Evolutionary conservation across 2,329 filamentous ascomycete genomes (phyloP), one percentile per base, ranked within the genome.

Genomic region (Apiospora malaysiana): DNA sequence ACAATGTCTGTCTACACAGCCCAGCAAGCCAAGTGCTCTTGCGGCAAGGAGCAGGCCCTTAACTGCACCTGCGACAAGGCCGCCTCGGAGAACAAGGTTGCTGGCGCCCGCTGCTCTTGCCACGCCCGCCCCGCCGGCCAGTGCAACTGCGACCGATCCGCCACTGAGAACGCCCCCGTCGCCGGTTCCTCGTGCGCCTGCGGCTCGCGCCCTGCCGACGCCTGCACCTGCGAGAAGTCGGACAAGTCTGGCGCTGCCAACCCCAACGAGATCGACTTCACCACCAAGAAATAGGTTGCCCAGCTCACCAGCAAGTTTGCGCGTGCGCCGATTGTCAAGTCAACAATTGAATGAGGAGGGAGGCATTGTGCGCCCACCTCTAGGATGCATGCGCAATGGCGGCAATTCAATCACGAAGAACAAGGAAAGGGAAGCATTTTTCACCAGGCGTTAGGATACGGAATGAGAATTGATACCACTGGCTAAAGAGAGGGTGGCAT

Each of bases 11-110:
- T 25, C 69, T 27, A 25, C 63, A 75, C 78, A 89, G 90, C 89
- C 76, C 82, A 89, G 77, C 86, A 91, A 82, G 90, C 90, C 10
- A 91, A 86, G 72, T 97, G 94, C 89, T 97, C 94, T 21, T 98
- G 95, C 81, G 95, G 95, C 79, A 91, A 97, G 86, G 89, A 96
- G 80, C 89, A 91, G 4, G 95, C 95, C 68, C 90, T 97, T 67
- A 87, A 95, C 81, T 98, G 95, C 89, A 92, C 86, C 73, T 98
- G 95, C 85, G 90, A 90, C 77, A 95, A 94, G 82, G 88, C 94
- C 4, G 74, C 87, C 4, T 83, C 85, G 21, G 95, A 98, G 87
- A 98, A 98, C 86, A 83, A 84, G 51, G 80, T 93, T 70, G 81
- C 85, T 8, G 94, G 94, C 8, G 87, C 93, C 49, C 88, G 93